Conservation (phyloP, 208 protist genomes). For the Trypanosomatidae sp. region DNA sequence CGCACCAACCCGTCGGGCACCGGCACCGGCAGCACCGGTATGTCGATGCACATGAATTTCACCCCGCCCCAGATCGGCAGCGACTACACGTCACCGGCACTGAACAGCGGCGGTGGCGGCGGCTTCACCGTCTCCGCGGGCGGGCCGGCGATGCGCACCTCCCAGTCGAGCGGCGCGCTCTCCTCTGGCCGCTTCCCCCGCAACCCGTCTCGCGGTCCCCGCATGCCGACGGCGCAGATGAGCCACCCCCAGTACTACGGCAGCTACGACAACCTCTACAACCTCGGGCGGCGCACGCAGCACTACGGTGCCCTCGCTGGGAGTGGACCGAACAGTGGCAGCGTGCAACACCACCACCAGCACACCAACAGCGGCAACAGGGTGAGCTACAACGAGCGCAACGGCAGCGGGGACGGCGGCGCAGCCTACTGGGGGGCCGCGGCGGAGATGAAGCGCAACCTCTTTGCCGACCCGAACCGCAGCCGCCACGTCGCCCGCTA, state of each 20-base stretch:
- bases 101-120: conserved; percentile 14
- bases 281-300: conserved; percentile 15
- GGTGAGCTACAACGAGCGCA: conserved; percentile 16
- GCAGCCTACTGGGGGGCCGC: too few species aligned
- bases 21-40: too few species aligned
- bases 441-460: conserved; percentile 17
- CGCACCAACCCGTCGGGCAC: conserved; percentile 25
- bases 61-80: conserved; percentile 24
- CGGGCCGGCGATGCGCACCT: conserved; percentile 14
- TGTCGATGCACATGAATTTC: too few species aligned
- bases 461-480: conserved; percentile 13
- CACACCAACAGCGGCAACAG: too few species aligned
- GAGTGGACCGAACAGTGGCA: too few species aligned
- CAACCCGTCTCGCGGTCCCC: conserved; percentile 15
- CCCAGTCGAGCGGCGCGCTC: conserved; percentile 25
- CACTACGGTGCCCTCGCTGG: too few species aligned
- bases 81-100: conserved; percentile 7
- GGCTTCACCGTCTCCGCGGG: conserved; percentile 18
- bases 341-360: neutral
- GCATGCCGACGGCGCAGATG: neutral
- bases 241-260: conserved; percentile 18
- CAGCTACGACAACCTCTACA: conserved; percentile 34
- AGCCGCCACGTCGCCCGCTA: conserved; percentile 21
- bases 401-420: conserved; percentile 11
- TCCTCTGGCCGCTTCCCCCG: conserved; percentile 16